Base-by-base conservation (phyloP, 1,284 basidiomycete genomes). In the Spongispora temasekensis region DNA sequence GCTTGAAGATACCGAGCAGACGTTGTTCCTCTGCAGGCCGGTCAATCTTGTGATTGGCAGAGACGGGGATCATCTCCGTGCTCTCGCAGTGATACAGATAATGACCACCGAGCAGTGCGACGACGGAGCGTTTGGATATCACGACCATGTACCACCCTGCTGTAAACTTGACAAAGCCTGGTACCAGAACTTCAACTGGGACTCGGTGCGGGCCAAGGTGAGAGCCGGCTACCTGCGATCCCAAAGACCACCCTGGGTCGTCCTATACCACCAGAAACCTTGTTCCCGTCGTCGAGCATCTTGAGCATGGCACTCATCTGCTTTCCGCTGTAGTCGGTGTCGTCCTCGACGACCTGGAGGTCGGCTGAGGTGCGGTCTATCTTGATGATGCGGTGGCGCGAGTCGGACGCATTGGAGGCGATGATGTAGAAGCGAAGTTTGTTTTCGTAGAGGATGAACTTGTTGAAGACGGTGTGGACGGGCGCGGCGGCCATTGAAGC, bases 61-160 rank as follows among this genome's bases (percentile, higher is more conserved):
- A 83, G 53, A 95, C 81, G 7, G 93, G 89, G 7, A 94, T 77
- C 40, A 97, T 89, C 46, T 94, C 91, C 2, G 94, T 94, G 69
- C 87, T 91, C 73, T 99, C 97, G 76, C 95, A 97, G 69, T 99
- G 97, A 71, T 97, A 99, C 50, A 99, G 81, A 72, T 98, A 98
- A 73, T 99, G 97, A 0, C 97, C 97, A 2, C 97, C 97, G 5
- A 99, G 81, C 2, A 99, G 83, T 0, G 95, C 95, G 25, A 99
- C 97, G 6, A 95, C 91, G 9, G 93, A 92, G 32, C 97, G 86
- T 72, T 95, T 93, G 34, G 93, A 90, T 68, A 98, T 90, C 31
- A 96, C 78, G 55, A 97, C 82, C 83, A 97, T 89, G 71, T 97
- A 96, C 91, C 93, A 97, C 10, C 93, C 91, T 2, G 92, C 89